These are phyloP conservation scores for Xylaria sp. DNA, from an alignment of 2,329 filamentous ascomycete species.

Conservation along the genomic window DNA sequence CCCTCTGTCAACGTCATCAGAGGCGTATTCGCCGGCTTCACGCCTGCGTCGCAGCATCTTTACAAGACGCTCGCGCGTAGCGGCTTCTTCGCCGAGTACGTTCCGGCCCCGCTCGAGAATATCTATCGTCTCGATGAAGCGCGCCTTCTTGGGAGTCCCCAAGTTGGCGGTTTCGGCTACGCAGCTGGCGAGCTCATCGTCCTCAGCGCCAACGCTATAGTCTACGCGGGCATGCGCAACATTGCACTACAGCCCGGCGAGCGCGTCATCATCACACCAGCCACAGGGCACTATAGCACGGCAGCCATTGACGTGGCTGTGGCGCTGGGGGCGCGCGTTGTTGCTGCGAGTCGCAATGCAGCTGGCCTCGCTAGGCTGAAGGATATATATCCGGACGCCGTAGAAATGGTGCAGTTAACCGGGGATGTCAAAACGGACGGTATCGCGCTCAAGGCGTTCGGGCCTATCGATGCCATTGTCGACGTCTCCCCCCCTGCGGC, in stretches of 20 bases:
- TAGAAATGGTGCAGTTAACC: conserved; percentile 15
- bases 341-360: conserved; percentile 10
- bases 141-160: conserved; percentile 8
- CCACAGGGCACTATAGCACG: conserved; percentile 19
- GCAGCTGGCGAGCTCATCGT: conserved; percentile 1
- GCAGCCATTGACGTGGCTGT: conserved; percentile 20
- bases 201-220: background rate
- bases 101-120: conserved; percentile 16
- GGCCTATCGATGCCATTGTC: conserved; percentile 16
- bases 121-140: conserved; percentile 19
- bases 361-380: conserved; percentile 16
- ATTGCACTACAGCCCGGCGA: conserved; percentile 14
- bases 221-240: conserved; percentile 4
- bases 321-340: conserved; percentile 16
- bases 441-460: conserved; percentile 13
- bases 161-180: conserved; percentile 7
- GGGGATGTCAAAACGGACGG: conserved; percentile 12
- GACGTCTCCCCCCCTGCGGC: conserved; percentile 25
- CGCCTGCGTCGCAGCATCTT: background rate
- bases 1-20: conserved; percentile 12
- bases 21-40: conserved; percentile 11
- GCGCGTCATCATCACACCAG: conserved; percentile 18
- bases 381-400: conserved; percentile 7
- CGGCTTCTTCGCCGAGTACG: conserved; percentile 20
- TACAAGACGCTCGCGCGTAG: conserved; percentile 4